Base-by-base conservation (phyloP, 2,329 filamentous ascomycete genomes). In the Cryoendolithus antarcticus region DNA sequence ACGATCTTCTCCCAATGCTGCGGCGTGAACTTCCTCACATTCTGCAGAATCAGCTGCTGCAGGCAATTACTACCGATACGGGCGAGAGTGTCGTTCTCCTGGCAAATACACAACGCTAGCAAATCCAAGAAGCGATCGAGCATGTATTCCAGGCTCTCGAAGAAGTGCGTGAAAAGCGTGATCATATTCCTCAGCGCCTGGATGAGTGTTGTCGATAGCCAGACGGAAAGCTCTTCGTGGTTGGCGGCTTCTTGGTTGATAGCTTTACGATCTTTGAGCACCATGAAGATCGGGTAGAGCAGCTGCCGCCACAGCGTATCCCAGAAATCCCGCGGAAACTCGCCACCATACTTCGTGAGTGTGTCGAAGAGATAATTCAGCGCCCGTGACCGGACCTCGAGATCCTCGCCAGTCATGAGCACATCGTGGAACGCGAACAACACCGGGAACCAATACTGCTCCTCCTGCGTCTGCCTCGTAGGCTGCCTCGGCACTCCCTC, bases 141-240 rank as follows among this genome's bases (percentile, higher is more conserved):
- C 91, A 99, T 98, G 58, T 94, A 93, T 63, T 96, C 86, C 7
- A 99, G 67, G 0, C 86, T 80, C 43, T 93, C 85, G 48, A 98
- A 99, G 62, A 96, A 98, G 62, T 99, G 93, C 0, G 93, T 98
- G 61, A 98, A 98, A 15, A 99, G 74, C 1, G 86, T 89, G 52
- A 99, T 96, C 84, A 98, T 94, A 63, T 96, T 95, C 43, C 91
- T 80, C 40, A 99, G 68, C 2, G 91, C 91, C 60, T 99, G 91
- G 31, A 99, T 98, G 85, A 99, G 95, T 6, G 91, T 99, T 0
- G 91, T 98, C 1, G 91, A 96, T 15, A 99, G 71, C 91, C 91
- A 99, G 2, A 99, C 91, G 0, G 91, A 96, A 12, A 96, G 71
- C 57, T 98, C 91, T 61, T 98, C 93, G 53, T 95, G 88, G 54